Evolutionary conservation across 331 rosid species (phyloP), one percentile per base, ranked within the genome.

Genomic region (Quercus lobata): DNA sequence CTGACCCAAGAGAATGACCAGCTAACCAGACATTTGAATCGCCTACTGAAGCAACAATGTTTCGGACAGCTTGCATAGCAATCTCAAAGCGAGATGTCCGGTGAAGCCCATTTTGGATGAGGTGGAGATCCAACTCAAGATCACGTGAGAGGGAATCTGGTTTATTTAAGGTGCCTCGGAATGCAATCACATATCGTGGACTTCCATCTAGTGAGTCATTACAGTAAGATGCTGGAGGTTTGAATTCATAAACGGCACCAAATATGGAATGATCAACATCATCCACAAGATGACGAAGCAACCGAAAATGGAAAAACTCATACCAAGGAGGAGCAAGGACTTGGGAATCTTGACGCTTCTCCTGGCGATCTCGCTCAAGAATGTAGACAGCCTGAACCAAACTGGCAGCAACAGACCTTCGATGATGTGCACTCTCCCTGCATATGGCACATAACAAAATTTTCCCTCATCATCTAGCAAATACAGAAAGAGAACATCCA

Each of bases 1-100:
- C 93, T 53, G 99, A 93, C 77, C 99, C 99, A 4, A 96, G 76
- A n/a, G 99, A 96, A 75, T 96, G 99, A 16, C 98, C 97, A 1
- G 96, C 90, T 77, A 96, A 82, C 98, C 99, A 96, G 76, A 93
- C 80, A 73, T 83, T 82, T 34, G 97, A 90, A 83, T 76, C 96
- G 21, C 96, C 96, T 7, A 60, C 87, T n/a, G 92, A 29, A 29
- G 97, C 92, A 78, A 87, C 96, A 92, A 82, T 86, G 77, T 90
- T 88, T 44, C 90, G 83, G 6, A 90, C 92, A 73, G 93, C 91
- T 86, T 87, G 90, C 73, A 90, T 89, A 5, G 99, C 92, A 74
- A 84, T 88, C 82, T 96, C 92, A 46, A 83, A 91, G 11, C 99
- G 93, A 27, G 98, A 87, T 5, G 94, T 88, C 76, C 79, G 87